Conservation (phyloP, 495 filamentous ascomycete species). For the Aspergillus heteromorphus region DNA sequence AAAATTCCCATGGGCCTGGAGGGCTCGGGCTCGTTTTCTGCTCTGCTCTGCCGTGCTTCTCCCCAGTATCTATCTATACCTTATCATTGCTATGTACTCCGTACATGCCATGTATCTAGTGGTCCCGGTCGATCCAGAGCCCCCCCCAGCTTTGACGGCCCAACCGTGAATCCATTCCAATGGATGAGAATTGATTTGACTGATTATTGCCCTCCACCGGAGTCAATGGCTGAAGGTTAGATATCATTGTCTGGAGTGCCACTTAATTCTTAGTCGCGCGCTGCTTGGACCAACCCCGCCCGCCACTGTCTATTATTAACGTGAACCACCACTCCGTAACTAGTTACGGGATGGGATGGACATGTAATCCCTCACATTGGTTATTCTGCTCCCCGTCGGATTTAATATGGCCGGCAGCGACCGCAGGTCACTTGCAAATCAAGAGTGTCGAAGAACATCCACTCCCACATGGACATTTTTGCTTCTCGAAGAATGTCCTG, state of each 20-base stretch:
- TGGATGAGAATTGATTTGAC: neutral
- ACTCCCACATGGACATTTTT: neutral
- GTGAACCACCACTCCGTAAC: neutral
- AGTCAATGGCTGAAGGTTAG: neutral
- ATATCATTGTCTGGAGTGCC: neutral
- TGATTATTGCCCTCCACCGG: neutral
- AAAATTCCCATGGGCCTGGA: neutral
- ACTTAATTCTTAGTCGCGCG: neutral
- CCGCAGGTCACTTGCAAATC: neutral
- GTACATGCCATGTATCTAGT: neutral
- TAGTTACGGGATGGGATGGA: no score
- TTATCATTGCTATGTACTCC: neutral
- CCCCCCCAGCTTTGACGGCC: no score
- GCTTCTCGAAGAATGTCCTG: slow-evolving; percentile 5
- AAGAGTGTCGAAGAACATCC: neutral
- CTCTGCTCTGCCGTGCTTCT: neutral
- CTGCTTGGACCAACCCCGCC: slow-evolving; percentile 2
- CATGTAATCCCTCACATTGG: neutral
- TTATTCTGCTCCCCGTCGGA: neutral
- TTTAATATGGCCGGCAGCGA: neutral
- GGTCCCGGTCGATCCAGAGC: no score
- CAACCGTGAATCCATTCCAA: neutral
- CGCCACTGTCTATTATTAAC: slow-evolving; percentile 3
- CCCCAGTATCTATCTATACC: neutral
- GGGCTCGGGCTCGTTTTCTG: neutral